Evolutionary conservation across 2,329 filamentous ascomycete species (phyloP).

Genomic region (Biscogniauxia marginata): DNA sequence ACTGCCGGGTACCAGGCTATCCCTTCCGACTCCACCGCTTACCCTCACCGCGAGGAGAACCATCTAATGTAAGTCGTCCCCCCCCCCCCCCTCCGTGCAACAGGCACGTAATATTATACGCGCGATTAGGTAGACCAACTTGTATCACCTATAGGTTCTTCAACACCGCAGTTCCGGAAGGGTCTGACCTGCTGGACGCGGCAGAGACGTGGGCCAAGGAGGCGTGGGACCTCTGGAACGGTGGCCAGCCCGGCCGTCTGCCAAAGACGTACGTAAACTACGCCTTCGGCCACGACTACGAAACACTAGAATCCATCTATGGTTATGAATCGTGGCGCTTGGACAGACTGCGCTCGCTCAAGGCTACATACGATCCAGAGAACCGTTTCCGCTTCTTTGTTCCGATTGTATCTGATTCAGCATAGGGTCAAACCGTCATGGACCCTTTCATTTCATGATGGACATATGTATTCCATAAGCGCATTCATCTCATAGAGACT

Average conservation of each 20-base stretch:
- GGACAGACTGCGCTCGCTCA: conserved; percentile 29
- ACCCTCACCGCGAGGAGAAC: conserved; percentile 19
- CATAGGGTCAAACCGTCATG: too few species aligned
- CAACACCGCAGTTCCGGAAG: background rate
- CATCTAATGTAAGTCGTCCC: conserved; percentile 14
- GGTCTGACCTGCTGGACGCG: background rate
- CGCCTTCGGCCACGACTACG: conserved; percentile 13
- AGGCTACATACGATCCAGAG: conserved; percentile 36
- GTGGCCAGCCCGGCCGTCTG: conserved; percentile 9
- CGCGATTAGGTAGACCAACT: background rate
- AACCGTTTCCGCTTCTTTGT: conserved; percentile 19
- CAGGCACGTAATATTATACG: background rate
- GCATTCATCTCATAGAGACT: too few species aligned
- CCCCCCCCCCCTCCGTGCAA: background rate
- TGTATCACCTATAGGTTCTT: background rate
- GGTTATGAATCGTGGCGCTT: conserved; percentile 32
- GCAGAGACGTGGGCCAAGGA: conserved; percentile 4
- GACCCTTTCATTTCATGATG: too few species aligned
- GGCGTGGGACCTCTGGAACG: conserved; percentile 15
- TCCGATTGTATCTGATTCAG: conserved; percentile 8
- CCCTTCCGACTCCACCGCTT: conserved; percentile 14
- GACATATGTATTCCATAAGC: too few species aligned
- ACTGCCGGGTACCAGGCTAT: conserved; percentile 11
- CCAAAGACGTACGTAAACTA: conserved; percentile 25
- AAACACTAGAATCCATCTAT: conserved; percentile 21